Conservation (phyloP, 495 filamentous ascomycete genomes). For the Hypomontagnella monticulosa region DNA sequence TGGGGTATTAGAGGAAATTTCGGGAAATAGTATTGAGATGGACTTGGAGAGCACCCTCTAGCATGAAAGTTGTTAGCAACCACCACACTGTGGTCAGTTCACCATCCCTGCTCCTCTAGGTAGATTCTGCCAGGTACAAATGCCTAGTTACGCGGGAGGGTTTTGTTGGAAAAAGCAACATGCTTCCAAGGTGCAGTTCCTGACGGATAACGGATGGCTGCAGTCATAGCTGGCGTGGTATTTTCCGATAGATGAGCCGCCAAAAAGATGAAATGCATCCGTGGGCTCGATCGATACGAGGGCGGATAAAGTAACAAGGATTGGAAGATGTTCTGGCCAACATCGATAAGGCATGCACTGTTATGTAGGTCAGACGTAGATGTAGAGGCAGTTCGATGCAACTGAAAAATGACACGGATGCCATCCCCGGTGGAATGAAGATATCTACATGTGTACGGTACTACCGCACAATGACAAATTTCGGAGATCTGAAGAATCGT, state of each 20-base stretch:
- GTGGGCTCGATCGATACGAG: conserved; percentile 23
- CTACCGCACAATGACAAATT: conserved; percentile 26
- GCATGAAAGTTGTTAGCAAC: not conserved
- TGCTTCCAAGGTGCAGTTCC: not conserved
- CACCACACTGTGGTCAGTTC: conserved; percentile 21
- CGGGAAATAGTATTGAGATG: not conserved
- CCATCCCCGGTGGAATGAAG: no score
- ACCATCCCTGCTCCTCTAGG: conserved; percentile 13
- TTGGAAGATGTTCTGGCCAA: conserved; percentile 3
- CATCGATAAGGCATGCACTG: not conserved
- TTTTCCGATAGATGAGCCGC: conserved; percentile 15
- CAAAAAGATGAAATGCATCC: conserved; percentile 22
- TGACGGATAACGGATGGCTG: conserved; percentile 6
- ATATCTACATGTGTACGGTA: conserved; percentile 8
- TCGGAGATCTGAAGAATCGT: conserved; percentile 28
- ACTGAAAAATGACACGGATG: no score
- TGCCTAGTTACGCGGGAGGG: not conserved
- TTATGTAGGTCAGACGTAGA: not conserved
- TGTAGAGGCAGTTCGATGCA: conserved; percentile 1
- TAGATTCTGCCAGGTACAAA: conserved; percentile 30
- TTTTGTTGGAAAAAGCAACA: not conserved
- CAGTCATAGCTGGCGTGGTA: conserved; percentile 8
- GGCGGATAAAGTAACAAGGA: conserved; percentile 11
- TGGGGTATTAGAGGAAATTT: not conserved
- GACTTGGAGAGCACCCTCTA: no score